Evolutionary conservation across 345 rosid genomes (phyloP).

Genomic region (Excoecaria agallocha): DNA sequence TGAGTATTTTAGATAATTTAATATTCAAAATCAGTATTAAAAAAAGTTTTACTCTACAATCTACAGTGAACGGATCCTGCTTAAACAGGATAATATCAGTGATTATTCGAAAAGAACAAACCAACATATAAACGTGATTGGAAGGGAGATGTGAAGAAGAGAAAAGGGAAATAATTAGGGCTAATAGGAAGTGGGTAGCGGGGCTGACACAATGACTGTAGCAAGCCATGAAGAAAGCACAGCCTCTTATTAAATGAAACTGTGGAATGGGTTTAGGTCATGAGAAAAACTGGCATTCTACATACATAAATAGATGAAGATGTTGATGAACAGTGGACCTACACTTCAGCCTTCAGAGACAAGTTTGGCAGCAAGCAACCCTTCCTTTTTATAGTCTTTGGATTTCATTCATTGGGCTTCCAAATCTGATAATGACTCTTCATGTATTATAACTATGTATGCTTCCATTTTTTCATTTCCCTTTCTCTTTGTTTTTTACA

Average conservation of each 20-base stretch:
- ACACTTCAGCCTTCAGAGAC: neutral
- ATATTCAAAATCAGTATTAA: too few relatives aligned
- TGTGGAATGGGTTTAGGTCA: neutral
- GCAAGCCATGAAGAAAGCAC: conserved; percentile 7
- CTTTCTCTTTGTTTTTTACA: neutral
- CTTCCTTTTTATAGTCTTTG: neutral
- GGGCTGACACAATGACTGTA: conserved; percentile 18
- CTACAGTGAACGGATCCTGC: too few relatives aligned
- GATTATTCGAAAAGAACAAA: too few relatives aligned
- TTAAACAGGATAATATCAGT: too few relatives aligned
- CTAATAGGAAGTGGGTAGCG: conserved; percentile 11
- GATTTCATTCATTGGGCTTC: conserved; percentile 10
- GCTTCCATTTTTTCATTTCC: conserved; percentile 9
- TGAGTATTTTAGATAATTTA: too few relatives aligned
- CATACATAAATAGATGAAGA: neutral
- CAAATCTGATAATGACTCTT: conserved; percentile 19
- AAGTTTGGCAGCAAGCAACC: conserved; percentile 20
- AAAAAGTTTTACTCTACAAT: too few relatives aligned
- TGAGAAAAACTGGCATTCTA: neutral
- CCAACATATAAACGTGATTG: too few relatives aligned
- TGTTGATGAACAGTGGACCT: conserved; percentile 23
- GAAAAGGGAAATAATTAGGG: too few relatives aligned
- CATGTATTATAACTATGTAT: neutral
- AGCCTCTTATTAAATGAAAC: conserved; percentile 4
- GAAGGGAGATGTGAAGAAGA: too few relatives aligned